Evolutionary conservation across 1,284 basidiomycete species (phyloP).

Genomic region (Pseudozyma hubeiensis): DNA sequence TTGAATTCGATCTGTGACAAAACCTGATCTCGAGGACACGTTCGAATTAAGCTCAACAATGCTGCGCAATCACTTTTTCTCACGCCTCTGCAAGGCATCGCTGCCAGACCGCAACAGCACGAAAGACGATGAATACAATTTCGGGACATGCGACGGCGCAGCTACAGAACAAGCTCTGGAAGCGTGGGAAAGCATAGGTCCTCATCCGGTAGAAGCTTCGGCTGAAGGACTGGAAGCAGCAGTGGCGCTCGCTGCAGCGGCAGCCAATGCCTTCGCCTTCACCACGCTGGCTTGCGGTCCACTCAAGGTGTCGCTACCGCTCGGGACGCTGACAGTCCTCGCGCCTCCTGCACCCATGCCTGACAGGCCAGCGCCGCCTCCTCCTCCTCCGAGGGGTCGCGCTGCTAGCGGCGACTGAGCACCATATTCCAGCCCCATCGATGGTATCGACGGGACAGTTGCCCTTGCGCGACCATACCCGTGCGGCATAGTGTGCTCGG

Average conservation of each 20-base stretch:
- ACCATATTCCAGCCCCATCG: slow-evolving; percentile 2
- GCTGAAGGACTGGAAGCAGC: neutral
- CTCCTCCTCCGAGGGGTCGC: slow-evolving; percentile 1
- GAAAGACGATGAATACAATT: neutral
- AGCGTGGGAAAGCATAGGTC: neutral
- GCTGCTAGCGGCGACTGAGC: neutral
- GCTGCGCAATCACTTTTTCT: too few relatives aligned
- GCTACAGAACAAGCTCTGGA: neutral
- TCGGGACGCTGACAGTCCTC: slow-evolving; percentile 57
- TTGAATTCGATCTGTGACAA: too few relatives aligned
- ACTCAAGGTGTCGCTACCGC: slow-evolving; percentile 63
- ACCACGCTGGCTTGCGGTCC: slow-evolving; percentile 61
- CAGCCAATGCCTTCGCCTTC: slow-evolving; percentile 37
- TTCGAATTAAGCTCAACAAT: too few relatives aligned
- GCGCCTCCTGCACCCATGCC: slow-evolving; percentile 63
- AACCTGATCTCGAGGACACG: too few relatives aligned
- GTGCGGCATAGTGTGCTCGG: neutral
- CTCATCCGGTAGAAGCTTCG: neutral
- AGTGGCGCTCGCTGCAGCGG: slow-evolving; percentile 21
- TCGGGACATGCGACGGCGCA: neutral
- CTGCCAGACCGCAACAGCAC: too few relatives aligned
- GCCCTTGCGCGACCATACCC: neutral
- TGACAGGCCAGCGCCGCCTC: slow-evolving; percentile 50
- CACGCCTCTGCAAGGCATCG: too few relatives aligned
- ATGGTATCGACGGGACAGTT: neutral